Conservation (phyloP, 2,329 filamentous ascomycete genomes). For the Cladophialophora yegresii region DNA sequence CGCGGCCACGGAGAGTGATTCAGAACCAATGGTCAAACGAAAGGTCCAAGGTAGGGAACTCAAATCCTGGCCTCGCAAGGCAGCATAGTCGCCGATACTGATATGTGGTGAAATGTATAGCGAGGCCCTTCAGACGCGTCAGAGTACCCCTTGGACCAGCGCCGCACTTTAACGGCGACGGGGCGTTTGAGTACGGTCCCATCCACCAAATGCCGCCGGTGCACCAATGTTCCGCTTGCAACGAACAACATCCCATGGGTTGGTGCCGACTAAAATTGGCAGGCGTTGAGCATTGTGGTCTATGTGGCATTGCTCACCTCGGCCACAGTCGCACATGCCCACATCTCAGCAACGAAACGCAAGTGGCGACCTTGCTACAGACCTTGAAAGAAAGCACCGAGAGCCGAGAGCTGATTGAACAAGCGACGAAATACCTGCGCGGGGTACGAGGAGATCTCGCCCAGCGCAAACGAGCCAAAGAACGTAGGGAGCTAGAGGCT, state of each 20-base stretch:
- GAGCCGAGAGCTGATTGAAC: conserved; percentile 53
- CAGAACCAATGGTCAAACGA: conserved; percentile 28
- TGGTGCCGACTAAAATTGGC: conserved; percentile 62
- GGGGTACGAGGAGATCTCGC: conserved; percentile 60
- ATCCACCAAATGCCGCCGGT: conserved; percentile 27
- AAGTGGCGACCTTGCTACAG: conserved; percentile 65
- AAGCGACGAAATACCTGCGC: conserved; percentile 59
- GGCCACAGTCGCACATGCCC: conserved; percentile 61
- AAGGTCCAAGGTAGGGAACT: conserved; percentile 29
- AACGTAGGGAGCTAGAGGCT: conserved; percentile 31
- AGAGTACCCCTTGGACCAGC: conserved; percentile 37
- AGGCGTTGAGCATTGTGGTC: conserved; percentile 62
- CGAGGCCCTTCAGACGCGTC: conserved; percentile 46
- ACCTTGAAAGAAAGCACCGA: conserved; percentile 62
- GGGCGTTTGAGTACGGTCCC: conserved; percentile 25
- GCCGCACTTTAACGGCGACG: conserved; percentile 35
- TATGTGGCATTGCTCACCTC: conserved; percentile 65
- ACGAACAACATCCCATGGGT: conserved; percentile 56
- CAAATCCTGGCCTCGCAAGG: conserved; percentile 2
- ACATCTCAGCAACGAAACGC: conserved; percentile 62
- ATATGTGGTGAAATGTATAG: conserved; percentile 31
- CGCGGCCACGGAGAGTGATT: conserved; percentile 37
- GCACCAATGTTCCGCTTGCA: conserved; percentile 57
- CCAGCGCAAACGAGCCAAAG: conserved; percentile 50
- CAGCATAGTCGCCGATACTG: conserved; percentile 21